Evolutionary conservation across 2,329 filamentous ascomycete genomes (phyloP).

Genomic region (Camptophora hylomeconis): DNA sequence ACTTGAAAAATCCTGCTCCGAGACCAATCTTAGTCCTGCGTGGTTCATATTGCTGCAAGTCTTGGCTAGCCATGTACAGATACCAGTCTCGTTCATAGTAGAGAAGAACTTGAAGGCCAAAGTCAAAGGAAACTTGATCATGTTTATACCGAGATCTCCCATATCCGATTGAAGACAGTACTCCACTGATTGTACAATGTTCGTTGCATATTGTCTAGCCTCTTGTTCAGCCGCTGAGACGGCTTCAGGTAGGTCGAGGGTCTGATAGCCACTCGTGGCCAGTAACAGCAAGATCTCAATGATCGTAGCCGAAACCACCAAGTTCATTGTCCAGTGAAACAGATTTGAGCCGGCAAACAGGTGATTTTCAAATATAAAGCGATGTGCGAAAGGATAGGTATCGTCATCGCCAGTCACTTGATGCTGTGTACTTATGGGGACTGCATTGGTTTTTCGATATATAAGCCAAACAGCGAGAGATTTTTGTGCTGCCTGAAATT

Average conservation of each 20-base stretch:
- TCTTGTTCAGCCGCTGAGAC: slow-evolving; percentile 4
- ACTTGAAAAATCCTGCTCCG: too few species aligned
- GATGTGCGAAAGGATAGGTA: slow-evolving; percentile 12
- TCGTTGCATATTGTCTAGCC: slow-evolving; percentile 7
- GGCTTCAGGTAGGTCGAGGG: slow-evolving; percentile 3
- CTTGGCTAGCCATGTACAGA: slow-evolving; percentile 9
- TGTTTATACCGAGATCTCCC: slow-evolving; percentile 13
- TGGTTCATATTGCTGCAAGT: slow-evolving; percentile 9
- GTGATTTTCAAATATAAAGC: slow-evolving; percentile 14
- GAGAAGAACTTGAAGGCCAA: slow-evolving; percentile 10
- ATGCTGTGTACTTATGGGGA: slow-evolving; percentile 8
- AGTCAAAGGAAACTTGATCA: slow-evolving; percentile 13
- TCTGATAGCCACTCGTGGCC: slow-evolving; percentile 4
- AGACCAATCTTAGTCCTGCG: too few species aligned
- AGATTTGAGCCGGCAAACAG: slow-evolving; percentile 13
- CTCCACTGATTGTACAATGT: slow-evolving; percentile 10
- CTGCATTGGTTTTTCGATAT: slow-evolving; percentile 10
- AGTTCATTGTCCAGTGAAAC: slow-evolving; percentile 11
- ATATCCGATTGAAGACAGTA: slow-evolving; percentile 15
- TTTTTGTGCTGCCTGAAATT: slow-evolving; percentile 8
- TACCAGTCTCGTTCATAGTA: slow-evolving; percentile 5
- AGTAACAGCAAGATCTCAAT: slow-evolving; percentile 9
- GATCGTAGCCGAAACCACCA: slow-evolving; percentile 9
- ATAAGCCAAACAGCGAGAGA: slow-evolving; percentile 7
- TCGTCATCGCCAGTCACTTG: slow-evolving; percentile 7